Conservation (phyloP, 768 basidiomycete genomes). For the Amanita phalloides region DNA sequence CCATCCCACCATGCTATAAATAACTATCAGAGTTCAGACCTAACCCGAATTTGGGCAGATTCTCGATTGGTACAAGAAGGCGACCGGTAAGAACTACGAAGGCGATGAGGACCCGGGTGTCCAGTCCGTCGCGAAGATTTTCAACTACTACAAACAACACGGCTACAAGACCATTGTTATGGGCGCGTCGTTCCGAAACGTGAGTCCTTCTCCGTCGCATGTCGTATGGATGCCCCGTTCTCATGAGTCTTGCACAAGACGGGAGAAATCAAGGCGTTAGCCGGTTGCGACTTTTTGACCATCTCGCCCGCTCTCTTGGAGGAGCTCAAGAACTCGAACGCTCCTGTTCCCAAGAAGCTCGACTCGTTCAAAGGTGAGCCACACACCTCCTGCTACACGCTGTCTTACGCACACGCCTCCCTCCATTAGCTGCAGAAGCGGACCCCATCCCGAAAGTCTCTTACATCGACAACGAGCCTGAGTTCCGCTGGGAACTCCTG, state of each 20-base stretch:
- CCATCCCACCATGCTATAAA: constrained; percentile 4
- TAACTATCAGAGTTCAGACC: constrained; percentile 2
- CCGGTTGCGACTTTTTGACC: constrained; percentile 96
- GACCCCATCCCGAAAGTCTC: constrained; percentile 69
- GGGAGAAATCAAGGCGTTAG: constrained; percentile 90
- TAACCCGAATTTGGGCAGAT: constrained; percentile 40
- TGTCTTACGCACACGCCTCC: not conserved
- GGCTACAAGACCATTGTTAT: constrained; percentile 99
- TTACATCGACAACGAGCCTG: constrained; percentile 86
- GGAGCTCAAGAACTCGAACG: constrained; percentile 78
- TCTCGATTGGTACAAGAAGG: constrained; percentile 99
- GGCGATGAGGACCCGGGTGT: constrained; percentile 96
- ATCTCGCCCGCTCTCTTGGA: constrained; percentile 87
- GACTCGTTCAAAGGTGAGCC: constrained; percentile 49
- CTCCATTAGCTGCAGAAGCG: constrained; percentile 33
- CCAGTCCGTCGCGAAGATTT: constrained; percentile 90
- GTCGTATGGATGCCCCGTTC: not conserved
- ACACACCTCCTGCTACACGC: constrained; percentile 5
- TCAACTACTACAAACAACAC: constrained; percentile 99
- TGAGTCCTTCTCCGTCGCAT: constrained; percentile 24
- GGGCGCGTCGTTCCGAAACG: constrained; percentile 99
- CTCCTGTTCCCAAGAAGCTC: constrained; percentile 77
- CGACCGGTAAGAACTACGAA: constrained; percentile 76
- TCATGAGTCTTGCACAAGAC: constrained; percentile 26
- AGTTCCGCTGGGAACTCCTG: constrained; percentile 92